These are phyloP conservation scores for Cryptosporidium sp. DNA, from an alignment of 169 alveolate genomes.

Conservation along the genomic window DNA sequence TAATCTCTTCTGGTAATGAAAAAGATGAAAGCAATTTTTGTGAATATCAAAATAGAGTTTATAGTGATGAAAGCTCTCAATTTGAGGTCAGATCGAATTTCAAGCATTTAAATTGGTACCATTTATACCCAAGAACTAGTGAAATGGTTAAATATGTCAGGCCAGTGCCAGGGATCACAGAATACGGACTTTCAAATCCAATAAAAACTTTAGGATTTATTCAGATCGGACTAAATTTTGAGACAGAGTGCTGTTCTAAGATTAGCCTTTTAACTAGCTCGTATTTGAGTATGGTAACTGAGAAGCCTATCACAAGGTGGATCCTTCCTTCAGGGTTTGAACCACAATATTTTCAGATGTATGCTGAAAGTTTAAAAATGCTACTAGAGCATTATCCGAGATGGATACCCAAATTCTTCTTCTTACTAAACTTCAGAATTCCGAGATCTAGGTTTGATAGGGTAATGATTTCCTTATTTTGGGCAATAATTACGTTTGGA, in stretches of 20 bases:
- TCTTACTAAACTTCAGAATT: slow-evolving; percentile 47
- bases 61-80: background rate
- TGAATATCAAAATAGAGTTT: background rate
- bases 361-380: slow-evolving; percentile 53
- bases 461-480: slow-evolving; percentile 20
- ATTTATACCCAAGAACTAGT: slow-evolving; percentile 53
- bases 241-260: slow-evolving; percentile 13
- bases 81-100: background rate
- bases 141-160: slow-evolving; percentile 50
- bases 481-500: slow-evolving; percentile 5
- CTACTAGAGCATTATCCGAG: slow-evolving; percentile 64
- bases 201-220: slow-evolving; percentile 66
- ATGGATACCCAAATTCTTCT: slow-evolving; percentile 66
- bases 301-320: slow-evolving; percentile 57
- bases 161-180: slow-evolving; percentile 69
- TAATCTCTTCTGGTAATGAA: background rate
- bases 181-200: slow-evolving; percentile 65
- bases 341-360: slow-evolving; percentile 70
- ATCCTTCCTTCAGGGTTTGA: slow-evolving; percentile 63
- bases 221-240: slow-evolving; percentile 49
- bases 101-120: slow-evolving; percentile 42
- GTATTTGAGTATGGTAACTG: background rate
- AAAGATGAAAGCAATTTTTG: background rate
- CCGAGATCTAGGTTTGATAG: slow-evolving; percentile 66
- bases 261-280: slow-evolving; percentile 9